Percentiles rank a stretch among this genome's conserved stretches.
These are phyloP conservation scores for Sindora glabra DNA, from an alignment of 306 rosid genomes.

Conservation along the genomic window DNA sequence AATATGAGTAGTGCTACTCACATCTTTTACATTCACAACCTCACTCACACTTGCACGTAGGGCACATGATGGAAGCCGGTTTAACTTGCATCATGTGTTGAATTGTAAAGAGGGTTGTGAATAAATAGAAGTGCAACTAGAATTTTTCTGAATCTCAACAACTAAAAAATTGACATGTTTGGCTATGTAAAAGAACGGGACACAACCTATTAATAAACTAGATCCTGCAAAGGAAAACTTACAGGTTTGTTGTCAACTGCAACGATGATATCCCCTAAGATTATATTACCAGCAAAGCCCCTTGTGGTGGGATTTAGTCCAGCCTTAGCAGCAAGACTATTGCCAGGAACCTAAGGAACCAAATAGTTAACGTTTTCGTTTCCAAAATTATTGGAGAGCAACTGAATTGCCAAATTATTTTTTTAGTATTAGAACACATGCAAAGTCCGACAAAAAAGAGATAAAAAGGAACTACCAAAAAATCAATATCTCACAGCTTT, in stretches of 20 bases:
- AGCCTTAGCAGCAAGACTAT: slow-evolving; percentile 73
- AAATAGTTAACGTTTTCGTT: neutral
- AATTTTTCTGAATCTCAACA: no score
- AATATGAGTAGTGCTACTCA: no score
- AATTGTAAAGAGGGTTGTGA: no score
- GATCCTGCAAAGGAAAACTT: slow-evolving; percentile 28
- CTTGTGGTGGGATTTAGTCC: slow-evolving; percentile 79
- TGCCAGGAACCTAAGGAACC: slow-evolving; percentile 61
- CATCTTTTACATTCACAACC: no score
- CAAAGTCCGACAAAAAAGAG: neutral
- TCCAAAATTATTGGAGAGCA: neutral
- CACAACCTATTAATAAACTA: neutral
- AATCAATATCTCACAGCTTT: neutral
- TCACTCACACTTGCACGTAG: no score
- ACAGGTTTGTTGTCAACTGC: slow-evolving; percentile 80
- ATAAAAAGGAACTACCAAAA: neutral
- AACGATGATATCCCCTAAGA: slow-evolving; percentile 78
- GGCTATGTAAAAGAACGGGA: neutral
- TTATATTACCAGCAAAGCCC: slow-evolving; percentile 82
- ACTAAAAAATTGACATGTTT: slow-evolving; percentile 6
- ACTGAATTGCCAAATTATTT: neutral
- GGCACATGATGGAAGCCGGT: no score
- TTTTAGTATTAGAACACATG: neutral
- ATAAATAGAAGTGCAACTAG: no score
- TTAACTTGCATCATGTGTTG: no score